These are phyloP conservation scores for Reticulomyxa filosa DNA, from an alignment of 78 protist species.

Conservation along the genomic window DNA sequence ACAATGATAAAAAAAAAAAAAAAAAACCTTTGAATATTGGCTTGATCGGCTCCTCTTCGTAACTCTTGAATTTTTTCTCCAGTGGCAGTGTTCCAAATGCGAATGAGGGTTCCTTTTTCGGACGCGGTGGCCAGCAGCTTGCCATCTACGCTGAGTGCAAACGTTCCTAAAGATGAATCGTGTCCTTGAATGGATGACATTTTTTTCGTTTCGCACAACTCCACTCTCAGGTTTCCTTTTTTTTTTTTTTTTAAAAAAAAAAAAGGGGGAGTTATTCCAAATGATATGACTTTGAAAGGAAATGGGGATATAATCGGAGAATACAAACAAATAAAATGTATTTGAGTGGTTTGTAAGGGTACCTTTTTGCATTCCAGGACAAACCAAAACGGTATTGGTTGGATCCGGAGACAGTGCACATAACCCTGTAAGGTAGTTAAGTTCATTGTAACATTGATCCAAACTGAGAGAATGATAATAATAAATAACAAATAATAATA, in stretches of 20 bases:
- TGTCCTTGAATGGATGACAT: conserved; percentile 42
- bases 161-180: conserved; percentile 31
- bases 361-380: conserved; percentile 28
- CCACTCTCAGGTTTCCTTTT: conserved; percentile 13
- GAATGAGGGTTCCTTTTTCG: conserved; percentile 79
- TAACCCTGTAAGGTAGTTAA: conserved; percentile 24
- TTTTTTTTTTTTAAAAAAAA: too few relatives aligned
- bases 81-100: conserved; percentile 59
- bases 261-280: too few relatives aligned
- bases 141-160: conserved; percentile 67
- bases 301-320: too few relatives aligned
- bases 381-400: conserved; percentile 8
- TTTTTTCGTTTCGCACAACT: conserved; percentile 7
- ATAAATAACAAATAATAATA: too few relatives aligned
- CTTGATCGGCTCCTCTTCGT: conserved; percentile 67
- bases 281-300: too few relatives aligned
- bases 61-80: conserved; percentile 52
- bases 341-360: too few relatives aligned
- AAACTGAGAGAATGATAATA: too few relatives aligned
- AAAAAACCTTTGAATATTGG: too few relatives aligned
- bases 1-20: too few relatives aligned
- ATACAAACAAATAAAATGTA: too few relatives aligned
- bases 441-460: too few relatives aligned
- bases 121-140: conserved; percentile 70
- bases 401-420: conserved; percentile 44